Percentiles rank a stretch among this genome's conserved stretches.
Evolutionary conservation across 495 filamentous ascomycete species (phyloP).

Genomic region (Aspergillus campestris): DNA sequence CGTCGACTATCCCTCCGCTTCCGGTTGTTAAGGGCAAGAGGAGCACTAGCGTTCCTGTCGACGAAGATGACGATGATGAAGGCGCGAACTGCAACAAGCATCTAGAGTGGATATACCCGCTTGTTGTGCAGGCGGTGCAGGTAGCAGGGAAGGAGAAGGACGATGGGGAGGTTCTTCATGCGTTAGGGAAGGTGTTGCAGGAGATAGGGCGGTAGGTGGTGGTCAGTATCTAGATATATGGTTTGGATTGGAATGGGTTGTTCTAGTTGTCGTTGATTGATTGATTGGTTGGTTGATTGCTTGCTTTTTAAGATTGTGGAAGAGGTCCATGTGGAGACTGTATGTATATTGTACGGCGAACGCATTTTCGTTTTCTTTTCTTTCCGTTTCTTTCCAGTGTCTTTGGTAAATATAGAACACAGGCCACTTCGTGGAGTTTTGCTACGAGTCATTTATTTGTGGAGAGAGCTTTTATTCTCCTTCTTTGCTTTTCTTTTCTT

Average conservation of each 20-base stretch:
- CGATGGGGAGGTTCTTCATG: constrained; percentile 49
- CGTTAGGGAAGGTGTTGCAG: constrained; percentile 57
- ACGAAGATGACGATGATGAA: constrained; percentile 2
- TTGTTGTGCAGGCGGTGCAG: constrained; percentile 61
- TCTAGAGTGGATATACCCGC: constrained; percentile 70
- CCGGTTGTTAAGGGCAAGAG: constrained; percentile 35
- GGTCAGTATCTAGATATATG: constrained; percentile 2
- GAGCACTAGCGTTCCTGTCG: constrained; percentile 20
- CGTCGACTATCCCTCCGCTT: constrained; percentile 60
- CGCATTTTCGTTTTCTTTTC: too few relatives aligned
- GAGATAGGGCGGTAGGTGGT: constrained; percentile 44
- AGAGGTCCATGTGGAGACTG: too few relatives aligned
- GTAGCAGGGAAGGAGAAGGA: constrained; percentile 56
- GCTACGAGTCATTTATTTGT: too few relatives aligned
- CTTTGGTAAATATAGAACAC: too few relatives aligned
- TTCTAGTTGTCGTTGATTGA: not conserved
- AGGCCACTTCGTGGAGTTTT: too few relatives aligned
- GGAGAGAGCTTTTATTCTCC: too few relatives aligned
- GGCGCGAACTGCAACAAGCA: constrained; percentile 51
- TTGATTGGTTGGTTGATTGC: not conserved
- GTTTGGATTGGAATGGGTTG: not conserved
- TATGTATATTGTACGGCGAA: too few relatives aligned
- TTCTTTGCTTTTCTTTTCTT: not conserved
- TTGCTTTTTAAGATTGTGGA: too few relatives aligned
- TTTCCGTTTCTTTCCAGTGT: too few relatives aligned